Conservation (phyloP, 345 rosid genomes). For the Turnera subulata region DNA sequence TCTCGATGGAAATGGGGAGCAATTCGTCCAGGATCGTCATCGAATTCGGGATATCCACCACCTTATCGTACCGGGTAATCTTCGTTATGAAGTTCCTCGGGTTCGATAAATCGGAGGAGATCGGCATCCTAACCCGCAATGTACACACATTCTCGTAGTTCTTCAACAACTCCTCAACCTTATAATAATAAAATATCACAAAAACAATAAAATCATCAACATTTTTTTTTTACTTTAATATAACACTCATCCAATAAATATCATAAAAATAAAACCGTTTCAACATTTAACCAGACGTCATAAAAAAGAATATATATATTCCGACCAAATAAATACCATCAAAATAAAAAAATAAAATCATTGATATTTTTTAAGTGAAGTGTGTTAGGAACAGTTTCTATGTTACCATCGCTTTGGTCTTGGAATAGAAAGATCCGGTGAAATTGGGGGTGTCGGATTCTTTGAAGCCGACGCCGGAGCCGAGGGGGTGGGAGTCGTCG, state of each 20-base stretch:
- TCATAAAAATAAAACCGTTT: no score
- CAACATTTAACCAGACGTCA: no score
- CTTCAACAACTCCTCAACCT: slow-evolving; percentile 83
- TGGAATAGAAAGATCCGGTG: slow-evolving; percentile 81
- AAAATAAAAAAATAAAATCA: no score
- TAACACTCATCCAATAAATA: no score
- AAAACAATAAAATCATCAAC: background rate
- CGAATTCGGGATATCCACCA: slow-evolving; percentile 85
- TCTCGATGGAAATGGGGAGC: slow-evolving; percentile 81
- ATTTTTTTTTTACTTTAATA: no score
- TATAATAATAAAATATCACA: slow-evolving; percentile 1
- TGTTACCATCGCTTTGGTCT: slow-evolving; percentile 91
- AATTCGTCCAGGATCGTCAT: slow-evolving; percentile 91
- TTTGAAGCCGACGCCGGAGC: slow-evolving; percentile 82
- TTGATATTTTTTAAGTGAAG: no score
- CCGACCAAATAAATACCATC: no score
- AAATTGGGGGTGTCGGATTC: slow-evolving; percentile 91
- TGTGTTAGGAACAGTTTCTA: no score
- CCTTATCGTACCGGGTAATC: slow-evolving; percentile 75
- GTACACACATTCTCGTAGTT: slow-evolving; percentile 87
- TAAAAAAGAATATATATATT: no score
- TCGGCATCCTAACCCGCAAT: slow-evolving; percentile 88
- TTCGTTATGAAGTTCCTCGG: slow-evolving; percentile 89
- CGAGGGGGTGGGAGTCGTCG: slow-evolving; percentile 59
- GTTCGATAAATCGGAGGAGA: slow-evolving; percentile 71